Base-by-base conservation (phyloP, 202 grass and related monocot genomes). In the Brachypodium distachyon region DNA sequence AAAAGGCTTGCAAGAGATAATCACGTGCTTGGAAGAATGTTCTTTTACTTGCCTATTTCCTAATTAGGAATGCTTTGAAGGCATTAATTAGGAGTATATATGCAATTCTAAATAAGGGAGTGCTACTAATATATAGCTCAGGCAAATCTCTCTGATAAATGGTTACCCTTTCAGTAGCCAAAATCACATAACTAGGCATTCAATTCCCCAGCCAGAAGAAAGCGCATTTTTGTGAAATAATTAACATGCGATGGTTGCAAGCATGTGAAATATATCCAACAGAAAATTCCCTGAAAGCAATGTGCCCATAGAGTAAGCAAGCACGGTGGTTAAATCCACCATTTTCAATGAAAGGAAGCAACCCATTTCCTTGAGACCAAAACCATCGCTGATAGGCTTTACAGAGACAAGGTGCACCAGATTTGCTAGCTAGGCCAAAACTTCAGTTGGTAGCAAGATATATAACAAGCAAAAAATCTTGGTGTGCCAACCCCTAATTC, bases 401-500 rank as follows among this genome's bases (percentile, higher is more conserved):
- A 36, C 11, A 43, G 47, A 5, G 28, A 70, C 47, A 59, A 12
- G 65, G n/a, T n/a, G n/a, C n/a, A 50, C 67, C 74, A 33, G 59
- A 73, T 78, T 78, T 83, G 74, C 34, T 70, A 57, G 71, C 26
- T 42, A 46, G 72, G 38, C 60, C 60, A 70, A 79, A 74, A 33
- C 80, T 79, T 83, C 33, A 32, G 79, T 48, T 21, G 69, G 39
- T 75, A 83, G 75, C 85, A 87, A 87, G 61, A 79, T 77, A 12
- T n/a, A 32, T 27, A n/a, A n/a, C 28, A 71, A 46, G 49, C 37
- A 49, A 44, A 18, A 18, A 27, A 59, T 18, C 43, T 64, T 23
- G 73, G 33, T 44, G 51, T 46, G 67, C 85, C 74, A 83, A 83
- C 26, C 32, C 51, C 52, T n/a, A 34, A 10, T 19, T 38, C 16